Evolutionary conservation across 2,329 filamentous ascomycete species (phyloP).

Genomic region (Botrytis hyacinthi): DNA sequence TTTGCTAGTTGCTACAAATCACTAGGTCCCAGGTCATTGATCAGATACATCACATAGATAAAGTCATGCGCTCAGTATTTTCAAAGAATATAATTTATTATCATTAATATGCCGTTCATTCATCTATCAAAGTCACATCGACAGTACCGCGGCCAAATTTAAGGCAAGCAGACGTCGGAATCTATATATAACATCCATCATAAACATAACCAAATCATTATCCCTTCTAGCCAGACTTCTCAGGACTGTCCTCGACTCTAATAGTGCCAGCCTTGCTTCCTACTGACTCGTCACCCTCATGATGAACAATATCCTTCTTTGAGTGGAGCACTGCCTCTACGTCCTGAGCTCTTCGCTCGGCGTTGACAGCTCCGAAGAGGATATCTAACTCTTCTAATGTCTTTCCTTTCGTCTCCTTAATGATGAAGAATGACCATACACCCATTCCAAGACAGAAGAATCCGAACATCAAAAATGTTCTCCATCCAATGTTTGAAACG

Average conservation of each 20-base stretch:
- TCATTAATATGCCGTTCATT: slow-evolving; percentile 2
- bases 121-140: background rate
- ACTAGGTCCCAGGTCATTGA: background rate
- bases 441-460: slow-evolving; percentile 45
- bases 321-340: slow-evolving; percentile 23
- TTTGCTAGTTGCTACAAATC: too few species aligned
- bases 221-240: background rate
- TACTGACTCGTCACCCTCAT: slow-evolving; percentile 7
- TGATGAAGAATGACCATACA: slow-evolving; percentile 49
- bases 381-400: slow-evolving; percentile 57
- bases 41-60: background rate
- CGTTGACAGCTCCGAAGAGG: slow-evolving; percentile 27
- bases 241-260: background rate
- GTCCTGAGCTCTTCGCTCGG: slow-evolving; percentile 19
- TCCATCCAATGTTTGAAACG: slow-evolving; percentile 47
- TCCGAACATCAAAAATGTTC: slow-evolving; percentile 49
- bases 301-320: slow-evolving; percentile 19
- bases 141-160: background rate
- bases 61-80: too few species aligned
- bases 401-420: slow-evolving; percentile 68
- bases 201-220: slow-evolving; percentile 10
- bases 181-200: background rate
- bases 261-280: slow-evolving; percentile 5
- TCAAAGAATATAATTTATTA: background rate
- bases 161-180: background rate